These are phyloP conservation scores for Claviceps sp. DNA, from an alignment of 2,329 filamentous ascomycete species.

Conservation along the genomic window DNA sequence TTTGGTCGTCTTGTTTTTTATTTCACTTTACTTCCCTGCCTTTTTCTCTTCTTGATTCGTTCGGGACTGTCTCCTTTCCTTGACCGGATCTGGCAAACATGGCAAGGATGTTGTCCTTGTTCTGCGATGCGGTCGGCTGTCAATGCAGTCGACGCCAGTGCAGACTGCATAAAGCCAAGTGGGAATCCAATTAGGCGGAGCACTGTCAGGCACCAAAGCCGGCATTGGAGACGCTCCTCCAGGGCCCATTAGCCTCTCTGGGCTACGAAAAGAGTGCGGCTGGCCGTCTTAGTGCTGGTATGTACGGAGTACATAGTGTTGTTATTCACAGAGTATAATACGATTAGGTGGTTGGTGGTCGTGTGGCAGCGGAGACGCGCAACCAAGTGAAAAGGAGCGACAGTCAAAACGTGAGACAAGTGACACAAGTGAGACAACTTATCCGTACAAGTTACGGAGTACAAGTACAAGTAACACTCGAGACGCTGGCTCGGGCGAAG, in stretches of 20 bases:
- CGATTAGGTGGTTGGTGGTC: too few species aligned
- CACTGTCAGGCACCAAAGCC: not conserved
- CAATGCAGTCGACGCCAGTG: conserved; percentile 4
- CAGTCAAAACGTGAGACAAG: not conserved
- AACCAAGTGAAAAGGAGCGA: not conserved
- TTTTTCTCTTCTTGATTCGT: not conserved
- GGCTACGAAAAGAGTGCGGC: not conserved
- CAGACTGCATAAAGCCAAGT: conserved; percentile 4
- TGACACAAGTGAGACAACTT: not conserved
- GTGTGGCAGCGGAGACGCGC: too few species aligned
- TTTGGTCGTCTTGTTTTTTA: not conserved
- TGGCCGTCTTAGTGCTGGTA: not conserved
- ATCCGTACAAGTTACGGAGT: too few species aligned
- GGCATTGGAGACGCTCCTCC: not conserved
- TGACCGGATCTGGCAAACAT: conserved; percentile 5
- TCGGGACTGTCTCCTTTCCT: conserved; percentile 1
- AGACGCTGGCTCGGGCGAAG: not conserved
- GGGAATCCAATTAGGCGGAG: conserved; percentile 5
- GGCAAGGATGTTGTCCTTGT: conserved; percentile 3
- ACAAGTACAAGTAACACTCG: not conserved
- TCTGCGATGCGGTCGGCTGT: conserved; percentile 2
- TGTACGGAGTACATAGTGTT: too few species aligned
- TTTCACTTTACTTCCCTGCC: not conserved
- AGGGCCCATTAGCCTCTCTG: not conserved
- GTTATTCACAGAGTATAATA: too few species aligned